Evolutionary conservation across 192 early-diverging fungal species (phyloP), one percentile per base, ranked within the genome.

Genomic region (Funneliformis mosseae): DNA sequence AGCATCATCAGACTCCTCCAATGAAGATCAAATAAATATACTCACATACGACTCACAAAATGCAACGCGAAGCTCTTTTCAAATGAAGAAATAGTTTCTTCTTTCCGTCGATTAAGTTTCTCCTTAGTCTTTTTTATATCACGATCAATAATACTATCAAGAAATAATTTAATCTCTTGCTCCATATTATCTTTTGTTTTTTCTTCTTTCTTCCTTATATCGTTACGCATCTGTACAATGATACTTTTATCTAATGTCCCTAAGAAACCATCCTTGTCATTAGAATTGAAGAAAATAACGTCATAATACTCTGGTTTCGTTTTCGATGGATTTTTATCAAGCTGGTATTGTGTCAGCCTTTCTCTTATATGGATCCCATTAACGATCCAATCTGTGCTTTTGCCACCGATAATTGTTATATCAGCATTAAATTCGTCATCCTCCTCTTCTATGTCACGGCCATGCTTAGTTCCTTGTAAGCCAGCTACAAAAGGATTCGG

Each of bases 91-190:
- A 21, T 76, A 60, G 38, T n/a, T n/a, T n/a, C n/a, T n/a, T n/a
- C n/a, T n/a, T n/a, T n/a, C n/a, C n/a, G n/a, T n/a, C n/a, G n/a
- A n/a, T n/a, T n/a, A n/a, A n/a, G n/a, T n/a, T n/a, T n/a, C n/a
- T n/a, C n/a, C n/a, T n/a, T n/a, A n/a, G n/a, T n/a, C n/a, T n/a
- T 76, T 2, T 76, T 76, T 4, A 76, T 76, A 59, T 76, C 59
- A 39, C 33, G 38, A 38, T 41, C 27, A 76, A 76, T 76, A 14
- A 76, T 61, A 61, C 21, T 16, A 76, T 28, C n/a, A 62, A 62
- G 4, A 76, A 39, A 12, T n/a, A n/a, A 39, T 7, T 63, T 76
- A 8, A 76, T 76, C 8, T 76, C 27, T n/a, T 76, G 4, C 60
- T 76, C 75, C 11, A 61, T n/a, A 76, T 21, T 76, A 62, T 76